These are phyloP conservation scores for Pseudogymnoascus sp. DNA, from an alignment of 2,329 filamentous ascomycete genomes.

Conservation along the genomic window DNA sequence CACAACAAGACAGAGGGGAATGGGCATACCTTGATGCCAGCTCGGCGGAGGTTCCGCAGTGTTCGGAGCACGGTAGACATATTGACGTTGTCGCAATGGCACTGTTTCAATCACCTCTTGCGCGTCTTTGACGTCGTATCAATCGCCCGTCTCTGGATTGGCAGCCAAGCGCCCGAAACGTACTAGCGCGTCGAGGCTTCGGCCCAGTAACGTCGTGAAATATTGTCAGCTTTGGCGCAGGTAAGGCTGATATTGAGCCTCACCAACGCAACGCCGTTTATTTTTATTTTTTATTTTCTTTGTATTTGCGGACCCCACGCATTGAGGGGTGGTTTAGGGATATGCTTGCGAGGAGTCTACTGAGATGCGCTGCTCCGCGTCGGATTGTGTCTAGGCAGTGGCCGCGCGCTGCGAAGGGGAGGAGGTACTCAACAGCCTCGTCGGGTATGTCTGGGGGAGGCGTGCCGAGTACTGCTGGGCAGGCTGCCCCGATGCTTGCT, in stretches of 20 bases:
- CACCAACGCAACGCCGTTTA: background rate
- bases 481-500: constrained; percentile 40
- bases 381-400: constrained; percentile 17
- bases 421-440: constrained; percentile 22
- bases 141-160: background rate
- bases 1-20: constrained; percentile 17
- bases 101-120: background rate
- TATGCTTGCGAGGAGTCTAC: constrained; percentile 30
- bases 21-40: constrained; percentile 70
- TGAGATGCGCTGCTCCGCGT: constrained; percentile 26
- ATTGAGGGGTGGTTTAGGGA: background rate
- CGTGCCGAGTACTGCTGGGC: background rate
- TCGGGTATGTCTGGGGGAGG: constrained; percentile 9
- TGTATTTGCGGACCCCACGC: background rate
- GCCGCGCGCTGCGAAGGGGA: constrained; percentile 18
- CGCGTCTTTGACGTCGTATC: background rate
- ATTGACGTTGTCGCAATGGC: constrained; percentile 30
- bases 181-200: background rate
- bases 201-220: background rate
- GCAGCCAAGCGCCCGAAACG: background rate
- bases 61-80: constrained; percentile 94
- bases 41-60: constrained; percentile 73
- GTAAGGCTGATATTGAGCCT: constrained; percentile 7
- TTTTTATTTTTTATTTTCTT: background rate
- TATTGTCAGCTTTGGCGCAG: background rate